These are phyloP conservation scores for Venturia nashicola DNA, from an alignment of 2,329 filamentous ascomycete species.

Conservation along the genomic window DNA sequence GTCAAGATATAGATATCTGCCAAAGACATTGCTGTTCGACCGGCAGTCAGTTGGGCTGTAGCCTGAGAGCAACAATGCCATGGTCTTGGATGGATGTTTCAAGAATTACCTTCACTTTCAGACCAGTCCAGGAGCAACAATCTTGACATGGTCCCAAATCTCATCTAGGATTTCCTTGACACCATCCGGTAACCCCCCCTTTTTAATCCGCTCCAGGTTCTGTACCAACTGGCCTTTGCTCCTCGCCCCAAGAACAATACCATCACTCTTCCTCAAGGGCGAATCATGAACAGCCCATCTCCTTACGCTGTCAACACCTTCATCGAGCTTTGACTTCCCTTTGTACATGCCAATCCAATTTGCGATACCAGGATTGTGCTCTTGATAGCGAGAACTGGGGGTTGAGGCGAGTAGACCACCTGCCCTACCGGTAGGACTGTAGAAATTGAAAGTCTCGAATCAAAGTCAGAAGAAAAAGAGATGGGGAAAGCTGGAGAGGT, in stretches of 20 bases:
- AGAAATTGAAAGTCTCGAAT: background rate
- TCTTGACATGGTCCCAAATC: slow-evolving; percentile 21
- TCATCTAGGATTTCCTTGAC: slow-evolving; percentile 19
- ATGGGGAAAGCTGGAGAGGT: too few relatives aligned
- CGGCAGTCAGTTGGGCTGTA: too few relatives aligned
- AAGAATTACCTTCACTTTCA: background rate
- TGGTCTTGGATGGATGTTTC: too few relatives aligned
- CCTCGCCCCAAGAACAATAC: slow-evolving; percentile 28
- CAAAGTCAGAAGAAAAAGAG: too few relatives aligned
- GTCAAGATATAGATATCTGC: too few relatives aligned
- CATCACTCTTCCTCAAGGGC: slow-evolving; percentile 26
- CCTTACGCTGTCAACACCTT: slow-evolving; percentile 6
- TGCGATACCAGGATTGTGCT: background rate
- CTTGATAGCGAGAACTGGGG: slow-evolving; percentile 18
- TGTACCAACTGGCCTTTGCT: slow-evolving; percentile 20
- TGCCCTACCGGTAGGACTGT: slow-evolving; percentile 19
- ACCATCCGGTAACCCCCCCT: slow-evolving; percentile 19
- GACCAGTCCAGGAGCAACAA: slow-evolving; percentile 17
- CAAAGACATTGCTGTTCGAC: too few relatives aligned
- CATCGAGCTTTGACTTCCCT: background rate
- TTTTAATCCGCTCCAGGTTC: slow-evolving; percentile 19
- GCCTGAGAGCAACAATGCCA: too few relatives aligned
- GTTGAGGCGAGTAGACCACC: slow-evolving; percentile 22
- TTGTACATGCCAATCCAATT: background rate
- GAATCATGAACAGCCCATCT: slow-evolving; percentile 27